Evolutionary conservation across 129 eudicot species (phyloP).

Genomic region (Escallonia herrerae): DNA sequence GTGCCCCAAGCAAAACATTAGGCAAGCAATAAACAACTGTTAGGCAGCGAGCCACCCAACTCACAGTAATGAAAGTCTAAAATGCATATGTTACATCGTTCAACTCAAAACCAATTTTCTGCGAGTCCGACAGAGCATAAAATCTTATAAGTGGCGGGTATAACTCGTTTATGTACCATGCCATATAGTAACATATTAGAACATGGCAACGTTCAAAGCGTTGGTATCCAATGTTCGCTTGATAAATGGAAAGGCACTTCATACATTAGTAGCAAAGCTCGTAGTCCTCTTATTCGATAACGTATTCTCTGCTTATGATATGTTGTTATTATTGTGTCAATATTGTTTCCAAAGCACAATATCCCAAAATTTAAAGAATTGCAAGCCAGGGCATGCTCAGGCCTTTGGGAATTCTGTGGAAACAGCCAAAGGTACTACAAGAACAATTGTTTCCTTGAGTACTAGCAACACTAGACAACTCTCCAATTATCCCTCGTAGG

Average conservation of each 20-base stretch:
- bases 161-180: too few relatives aligned
- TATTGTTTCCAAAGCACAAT: neutral
- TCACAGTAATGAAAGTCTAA: too few relatives aligned
- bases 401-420: neutral
- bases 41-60: too few relatives aligned
- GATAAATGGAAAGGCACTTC: neutral
- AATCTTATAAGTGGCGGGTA: too few relatives aligned
- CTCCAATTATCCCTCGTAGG: neutral
- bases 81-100: too few relatives aligned
- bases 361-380: neutral
- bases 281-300: neutral
- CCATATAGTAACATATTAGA: too few relatives aligned
- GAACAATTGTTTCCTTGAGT: neutral
- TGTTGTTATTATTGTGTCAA: neutral
- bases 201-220: too few relatives aligned
- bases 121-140: too few relatives aligned
- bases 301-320: neutral
- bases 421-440: neutral
- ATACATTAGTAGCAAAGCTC: neutral
- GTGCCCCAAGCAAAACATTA: too few relatives aligned
- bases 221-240: too few relatives aligned
- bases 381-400: neutral
- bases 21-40: too few relatives aligned
- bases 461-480: neutral
- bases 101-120: too few relatives aligned